phyloP scores from a whole-genome alignment of 306 rosid genomes.

The Sindora glabra region DNA sequence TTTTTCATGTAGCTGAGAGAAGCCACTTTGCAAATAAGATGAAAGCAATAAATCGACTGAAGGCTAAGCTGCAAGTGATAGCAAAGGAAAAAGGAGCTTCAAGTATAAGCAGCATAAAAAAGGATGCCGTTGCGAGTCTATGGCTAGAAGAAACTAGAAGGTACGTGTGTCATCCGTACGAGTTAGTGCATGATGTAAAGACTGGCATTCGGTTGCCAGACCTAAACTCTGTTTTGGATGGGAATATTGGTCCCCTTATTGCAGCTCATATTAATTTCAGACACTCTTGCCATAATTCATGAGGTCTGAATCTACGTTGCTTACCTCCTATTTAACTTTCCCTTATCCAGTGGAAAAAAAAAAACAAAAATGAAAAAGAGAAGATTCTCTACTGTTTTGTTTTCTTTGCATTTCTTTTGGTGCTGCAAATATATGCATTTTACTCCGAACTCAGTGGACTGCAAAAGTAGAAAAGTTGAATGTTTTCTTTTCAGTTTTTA shows the following conservation, averaged over 20 bases:
- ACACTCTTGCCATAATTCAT: conserved; percentile 11
- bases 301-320: too few species aligned
- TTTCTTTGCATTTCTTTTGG: too few species aligned
- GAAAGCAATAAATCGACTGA: conserved; percentile 70
- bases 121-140: conserved; percentile 30
- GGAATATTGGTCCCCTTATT: conserved; percentile 66
- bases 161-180: conserved; percentile 46
- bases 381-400: too few species aligned
- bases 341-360: background rate
- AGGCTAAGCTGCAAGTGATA: conserved; percentile 60
- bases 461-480: too few species aligned
- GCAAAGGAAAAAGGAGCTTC: conserved; percentile 59
- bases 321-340: too few species aligned
- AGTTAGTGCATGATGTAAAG: conserved; percentile 59
- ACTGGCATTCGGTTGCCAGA: conserved; percentile 54
- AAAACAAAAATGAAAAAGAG: too few species aligned
- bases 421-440: too few species aligned
- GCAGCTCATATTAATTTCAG: conserved; percentile 57
- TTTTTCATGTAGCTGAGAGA: conserved; percentile 55
- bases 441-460: too few species aligned
- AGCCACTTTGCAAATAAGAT: conserved; percentile 65
- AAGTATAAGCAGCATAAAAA: conserved; percentile 32
- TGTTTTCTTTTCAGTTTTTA: too few species aligned
- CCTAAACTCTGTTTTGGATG: conserved; percentile 52
- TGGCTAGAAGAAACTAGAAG: conserved; percentile 48